Evolutionary conservation across 2,329 filamentous ascomycete genomes (phyloP).

Genomic region (Fusarium sp.): DNA sequence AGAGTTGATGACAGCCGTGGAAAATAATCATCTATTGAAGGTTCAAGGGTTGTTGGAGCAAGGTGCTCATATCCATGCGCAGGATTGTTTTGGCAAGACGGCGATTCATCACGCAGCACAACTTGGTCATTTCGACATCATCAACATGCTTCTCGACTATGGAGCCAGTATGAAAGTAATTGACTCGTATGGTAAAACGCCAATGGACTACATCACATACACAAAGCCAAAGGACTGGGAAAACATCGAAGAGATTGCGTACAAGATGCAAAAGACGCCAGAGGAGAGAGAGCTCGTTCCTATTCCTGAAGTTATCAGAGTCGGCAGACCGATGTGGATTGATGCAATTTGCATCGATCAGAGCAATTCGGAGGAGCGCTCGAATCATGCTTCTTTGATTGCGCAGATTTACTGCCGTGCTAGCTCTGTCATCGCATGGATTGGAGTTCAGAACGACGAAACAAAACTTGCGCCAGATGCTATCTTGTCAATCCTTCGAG

Average conservation of each 20-base stretch:
- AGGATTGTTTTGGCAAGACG: neutral
- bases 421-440: neutral
- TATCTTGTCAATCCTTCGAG: neutral
- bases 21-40: neutral
- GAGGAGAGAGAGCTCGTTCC: neutral
- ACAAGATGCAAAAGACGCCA: neutral
- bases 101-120: constrained; percentile 3
- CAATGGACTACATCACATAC: neutral
- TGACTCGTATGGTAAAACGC: neutral
- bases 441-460: neutral
- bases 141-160: neutral
- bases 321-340: constrained; percentile 11
- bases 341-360: constrained; percentile 4
- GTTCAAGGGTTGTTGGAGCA: neutral
- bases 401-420: neutral
- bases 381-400: neutral
- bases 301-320: rapidly evolving
- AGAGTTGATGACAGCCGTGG: neutral
- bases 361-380: rapidly evolving
- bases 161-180: neutral
- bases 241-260: neutral
- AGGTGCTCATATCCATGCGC: neutral
- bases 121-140: neutral
- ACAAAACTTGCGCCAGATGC: neutral
- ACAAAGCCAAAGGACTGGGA: neutral